Base-by-base conservation (phyloP, 495 filamentous ascomycete genomes). In the Platismatia glauca region DNA sequence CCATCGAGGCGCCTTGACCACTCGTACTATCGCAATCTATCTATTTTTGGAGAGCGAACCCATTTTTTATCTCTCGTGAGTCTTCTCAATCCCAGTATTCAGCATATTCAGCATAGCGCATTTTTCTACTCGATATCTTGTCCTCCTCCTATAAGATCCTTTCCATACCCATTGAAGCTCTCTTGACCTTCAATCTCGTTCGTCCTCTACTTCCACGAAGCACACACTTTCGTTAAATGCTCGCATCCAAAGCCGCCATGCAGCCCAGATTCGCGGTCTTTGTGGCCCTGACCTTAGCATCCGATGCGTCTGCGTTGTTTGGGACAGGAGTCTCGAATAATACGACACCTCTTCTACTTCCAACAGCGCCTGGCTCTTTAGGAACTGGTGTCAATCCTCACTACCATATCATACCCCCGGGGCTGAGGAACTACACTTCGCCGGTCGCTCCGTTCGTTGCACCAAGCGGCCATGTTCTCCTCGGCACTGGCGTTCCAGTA, bases 191-290 rank as follows among this genome's bases (percentile, higher is more conserved):
- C 60, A 48, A 56, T 41, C 55, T 50, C 31, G 41, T 58, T 48
- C 53, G 9, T 24, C 50, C 59, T 34, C 39, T 61, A 57, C 48
- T 20, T 53, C 9, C 31, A 52, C 34, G 6, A 35, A 43, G 15
- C n/a, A n/a, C 34, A 39, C 34, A 61, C 59, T 37, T n/a, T 59
- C 57, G 57, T 61, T 61, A 55, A 61, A 4, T 33, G 41, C 50
- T 15, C 7, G 33, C 27, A 20, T 56, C 24, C 48, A 41, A 27
- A 22, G 59, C 37, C 39, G 41, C 27, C 16, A 63, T 63, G 61
- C 39, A 63, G 31, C 41, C 56, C 55, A 50, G 38, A 16, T 3
- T 46, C 31, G 53, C n/a, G 29, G 53, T 27, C 58, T 34, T 60
- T 34, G 53, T 33, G 55, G 39, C 39, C 39, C 24, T 63, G 18